Evolutionary conservation across 352 stramenopile genomes (phyloP).

Genomic region (Pythium sp.): DNA sequence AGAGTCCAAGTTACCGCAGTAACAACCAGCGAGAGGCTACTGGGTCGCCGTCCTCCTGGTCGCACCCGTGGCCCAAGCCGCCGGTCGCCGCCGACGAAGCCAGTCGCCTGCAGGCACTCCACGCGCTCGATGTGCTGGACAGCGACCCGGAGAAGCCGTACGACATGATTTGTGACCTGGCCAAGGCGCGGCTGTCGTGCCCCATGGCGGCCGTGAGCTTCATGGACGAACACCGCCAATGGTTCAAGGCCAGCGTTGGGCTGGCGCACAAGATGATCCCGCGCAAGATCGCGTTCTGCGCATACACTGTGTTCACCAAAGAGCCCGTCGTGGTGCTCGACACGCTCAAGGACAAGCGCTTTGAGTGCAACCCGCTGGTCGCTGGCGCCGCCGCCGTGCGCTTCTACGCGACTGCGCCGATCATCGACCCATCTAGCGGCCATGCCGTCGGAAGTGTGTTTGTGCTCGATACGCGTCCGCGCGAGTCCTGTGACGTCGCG

Average conservation of each 20-base stretch:
- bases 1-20: constrained; percentile 18
- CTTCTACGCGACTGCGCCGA: constrained; percentile 92
- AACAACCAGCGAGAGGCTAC: constrained; percentile 22
- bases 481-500: constrained; percentile 64
- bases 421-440: constrained; percentile 55
- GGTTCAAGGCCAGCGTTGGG: constrained; percentile 73
- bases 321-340: constrained; percentile 86
- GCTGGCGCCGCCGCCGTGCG: constrained; percentile 85
- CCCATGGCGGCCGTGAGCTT: constrained; percentile 82
- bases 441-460: constrained; percentile 74
- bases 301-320: constrained; percentile 54
- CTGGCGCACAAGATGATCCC: constrained; percentile 75
- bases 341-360: constrained; percentile 85
- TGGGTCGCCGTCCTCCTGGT: constrained; percentile 29
- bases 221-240: constrained; percentile 72
- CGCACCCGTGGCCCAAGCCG: constrained; percentile 70
- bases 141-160: constrained; percentile 56
- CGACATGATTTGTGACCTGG: constrained; percentile 78
- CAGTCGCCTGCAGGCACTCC: constrained; percentile 47
- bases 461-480: constrained; percentile 75
- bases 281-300: constrained; percentile 78
- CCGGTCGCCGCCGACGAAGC: constrained; percentile 53
- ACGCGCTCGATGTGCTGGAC: constrained; percentile 58
- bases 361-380: constrained; percentile 87
- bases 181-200: constrained; percentile 58